Percentiles rank a stretch among this genome's conserved stretches.
Conservation (phyloP, 352 stramenopile species). For the Globisporangium okanoganense region DNA sequence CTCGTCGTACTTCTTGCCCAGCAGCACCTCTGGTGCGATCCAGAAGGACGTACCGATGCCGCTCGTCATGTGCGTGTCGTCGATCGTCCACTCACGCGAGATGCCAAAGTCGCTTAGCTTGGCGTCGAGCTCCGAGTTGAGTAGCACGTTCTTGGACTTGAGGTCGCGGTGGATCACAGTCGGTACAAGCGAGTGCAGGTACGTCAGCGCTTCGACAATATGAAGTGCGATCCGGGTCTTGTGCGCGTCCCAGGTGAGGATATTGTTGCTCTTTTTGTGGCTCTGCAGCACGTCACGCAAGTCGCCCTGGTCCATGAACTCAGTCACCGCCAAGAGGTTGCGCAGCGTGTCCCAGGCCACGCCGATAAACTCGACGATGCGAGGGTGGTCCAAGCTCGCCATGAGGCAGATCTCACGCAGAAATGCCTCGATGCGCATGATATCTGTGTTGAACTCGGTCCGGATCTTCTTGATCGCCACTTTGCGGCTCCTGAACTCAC, state of each 20-base stretch:
- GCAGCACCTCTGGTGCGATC: slow-evolving; percentile 64
- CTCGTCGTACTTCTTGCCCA: slow-evolving; percentile 55
- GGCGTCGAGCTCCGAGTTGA: slow-evolving; percentile 47
- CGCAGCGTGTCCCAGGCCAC: slow-evolving; percentile 59
- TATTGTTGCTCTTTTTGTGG: slow-evolving; percentile 39
- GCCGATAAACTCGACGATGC: slow-evolving; percentile 65
- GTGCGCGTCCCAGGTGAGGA: slow-evolving; percentile 42
- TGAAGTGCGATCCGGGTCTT: slow-evolving; percentile 54
- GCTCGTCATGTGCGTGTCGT: slow-evolving; percentile 66
- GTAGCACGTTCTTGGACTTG: slow-evolving; percentile 29
- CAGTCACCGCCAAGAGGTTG: slow-evolving; percentile 54
- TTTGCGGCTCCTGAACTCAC: slow-evolving; percentile 49
- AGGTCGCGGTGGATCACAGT: slow-evolving; percentile 38
- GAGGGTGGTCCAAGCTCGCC: slow-evolving; percentile 48
- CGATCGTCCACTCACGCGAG: slow-evolving; percentile 37
- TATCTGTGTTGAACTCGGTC: slow-evolving; percentile 37
- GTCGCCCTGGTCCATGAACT: slow-evolving; percentile 74
- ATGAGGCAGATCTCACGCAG: slow-evolving; percentile 70
- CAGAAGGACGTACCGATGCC: slow-evolving; percentile 70
- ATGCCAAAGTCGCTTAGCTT: slow-evolving; percentile 82
- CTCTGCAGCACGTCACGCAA: slow-evolving; percentile 52
- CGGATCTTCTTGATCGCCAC: slow-evolving; percentile 70
- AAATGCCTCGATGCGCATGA: slow-evolving; percentile 57
- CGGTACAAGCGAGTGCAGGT: slow-evolving; percentile 63
- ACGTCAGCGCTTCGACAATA: slow-evolving; percentile 55